These are phyloP conservation scores for Candida argentea DNA, from an alignment of 805 yeast genomes.

Conservation along the genomic window DNA sequence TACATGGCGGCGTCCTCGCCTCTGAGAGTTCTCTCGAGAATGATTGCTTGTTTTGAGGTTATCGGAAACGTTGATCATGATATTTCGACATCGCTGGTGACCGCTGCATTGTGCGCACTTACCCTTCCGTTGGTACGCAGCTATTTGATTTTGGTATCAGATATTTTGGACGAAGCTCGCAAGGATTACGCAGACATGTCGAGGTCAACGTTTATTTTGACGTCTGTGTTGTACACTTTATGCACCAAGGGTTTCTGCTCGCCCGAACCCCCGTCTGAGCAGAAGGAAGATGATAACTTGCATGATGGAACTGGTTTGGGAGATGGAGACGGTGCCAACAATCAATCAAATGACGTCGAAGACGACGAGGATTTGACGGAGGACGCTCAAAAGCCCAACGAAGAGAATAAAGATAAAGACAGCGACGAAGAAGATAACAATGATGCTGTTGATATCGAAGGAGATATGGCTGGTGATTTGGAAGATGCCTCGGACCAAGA, in stretches of 20 bases:
- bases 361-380: constrained; percentile 87
- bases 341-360: constrained; percentile 74
- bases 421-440: constrained; percentile 58
- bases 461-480: constrained; percentile 91
- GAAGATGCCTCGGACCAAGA: constrained; percentile 73
- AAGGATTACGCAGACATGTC: constrained; percentile 43
- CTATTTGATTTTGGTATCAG: constrained; percentile 41
- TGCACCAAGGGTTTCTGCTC: constrained; percentile 85
- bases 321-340: constrained; percentile 81
- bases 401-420: constrained; percentile 52
- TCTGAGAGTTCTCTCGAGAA: constrained; percentile 21
- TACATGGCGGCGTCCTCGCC: constrained; percentile 35
- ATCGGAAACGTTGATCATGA: constrained; percentile 29
- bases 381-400: constrained; percentile 62
- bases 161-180: constrained; percentile 35
- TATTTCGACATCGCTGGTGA: constrained; percentile 22
- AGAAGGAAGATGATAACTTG: constrained; percentile 48
- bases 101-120: constrained; percentile 42
- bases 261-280: constrained; percentile 68
- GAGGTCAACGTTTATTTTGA: constrained; percentile 51
- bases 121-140: constrained; percentile 55
- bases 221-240: constrained; percentile 45
- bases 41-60: constrained; percentile 23
- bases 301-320: constrained; percentile 91
- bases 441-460: constrained; percentile 89